Percentiles rank a stretch among this genome's conserved stretches.
Evolutionary conservation across 768 basidiomycete species (phyloP).

Genomic region (Dentipellis sp.): DNA sequence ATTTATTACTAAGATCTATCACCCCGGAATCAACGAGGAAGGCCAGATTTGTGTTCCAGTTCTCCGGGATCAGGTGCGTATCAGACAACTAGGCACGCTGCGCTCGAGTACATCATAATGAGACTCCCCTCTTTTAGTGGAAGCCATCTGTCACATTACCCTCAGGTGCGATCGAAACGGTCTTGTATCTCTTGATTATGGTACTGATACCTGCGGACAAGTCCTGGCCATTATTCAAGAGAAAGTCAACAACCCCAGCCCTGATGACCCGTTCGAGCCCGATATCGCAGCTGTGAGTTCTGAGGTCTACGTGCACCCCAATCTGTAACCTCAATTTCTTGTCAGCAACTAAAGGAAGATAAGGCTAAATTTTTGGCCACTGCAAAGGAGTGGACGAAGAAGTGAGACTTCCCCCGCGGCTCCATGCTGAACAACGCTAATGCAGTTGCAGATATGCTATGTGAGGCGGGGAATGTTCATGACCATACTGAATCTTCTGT

Average conservation of each 20-base stretch:
- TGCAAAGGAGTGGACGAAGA: slow-evolving; percentile 83
- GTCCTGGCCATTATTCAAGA: slow-evolving; percentile 73
- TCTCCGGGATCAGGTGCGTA: slow-evolving; percentile 69
- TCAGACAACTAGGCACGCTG: too few species aligned
- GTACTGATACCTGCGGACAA: slow-evolving; percentile 19
- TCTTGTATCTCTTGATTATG: too few species aligned
- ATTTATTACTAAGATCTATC: slow-evolving; percentile 82
- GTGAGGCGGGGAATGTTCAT: background rate
- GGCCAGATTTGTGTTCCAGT: slow-evolving; percentile 80
- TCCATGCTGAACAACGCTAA: background rate
- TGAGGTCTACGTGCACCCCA: background rate
- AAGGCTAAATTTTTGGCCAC: slow-evolving; percentile 61
- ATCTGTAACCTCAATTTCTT: background rate
- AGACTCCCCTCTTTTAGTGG: slow-evolving; percentile 44
- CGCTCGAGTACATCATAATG: slow-evolving; percentile 1
- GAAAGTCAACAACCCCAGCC: slow-evolving; percentile 80
- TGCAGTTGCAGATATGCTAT: slow-evolving; percentile 10
- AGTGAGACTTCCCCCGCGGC: slow-evolving; percentile 29
- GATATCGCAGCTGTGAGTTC: slow-evolving; percentile 70
- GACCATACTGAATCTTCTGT: too few species aligned
- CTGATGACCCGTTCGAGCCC: slow-evolving; percentile 84
- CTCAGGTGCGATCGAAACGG: slow-evolving; percentile 36
- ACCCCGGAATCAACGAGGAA: slow-evolving; percentile 87
- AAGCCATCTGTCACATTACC: slow-evolving; percentile 72
- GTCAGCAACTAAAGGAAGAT: slow-evolving; percentile 69